Evolutionary conservation across 2,329 filamentous ascomycete genomes (phyloP).

Genomic region (Monilinia vaccinii-corymbosi): DNA sequence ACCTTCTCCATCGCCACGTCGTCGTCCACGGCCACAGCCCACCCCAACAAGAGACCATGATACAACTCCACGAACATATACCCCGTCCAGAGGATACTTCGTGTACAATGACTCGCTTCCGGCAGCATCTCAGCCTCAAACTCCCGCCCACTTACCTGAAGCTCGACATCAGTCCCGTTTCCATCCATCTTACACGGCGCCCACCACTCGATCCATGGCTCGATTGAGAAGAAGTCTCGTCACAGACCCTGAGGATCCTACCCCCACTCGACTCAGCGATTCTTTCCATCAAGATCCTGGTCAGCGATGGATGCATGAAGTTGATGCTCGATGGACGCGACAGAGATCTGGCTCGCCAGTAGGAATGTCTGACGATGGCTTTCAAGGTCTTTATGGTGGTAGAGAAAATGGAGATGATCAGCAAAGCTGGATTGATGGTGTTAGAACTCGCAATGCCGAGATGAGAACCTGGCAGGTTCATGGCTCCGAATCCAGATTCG

Average conservation of each 20-base stretch:
- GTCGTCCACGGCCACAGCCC: constrained; percentile 4
- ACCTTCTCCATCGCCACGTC: constrained; percentile 16
- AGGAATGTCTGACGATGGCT: constrained; percentile 36
- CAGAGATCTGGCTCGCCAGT: constrained; percentile 27
- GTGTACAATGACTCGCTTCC: constrained; percentile 41
- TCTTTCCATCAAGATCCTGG: background rate
- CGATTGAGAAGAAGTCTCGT: constrained; percentile 5
- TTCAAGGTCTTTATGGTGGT: constrained; percentile 39
- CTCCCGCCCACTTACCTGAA: constrained; percentile 41
- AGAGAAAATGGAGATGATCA: constrained; percentile 40
- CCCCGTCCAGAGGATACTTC: constrained; percentile 26
- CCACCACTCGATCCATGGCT: constrained; percentile 22
- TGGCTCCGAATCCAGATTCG: constrained; percentile 18
- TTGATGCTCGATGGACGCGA: background rate
- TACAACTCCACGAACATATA: constrained; percentile 13
- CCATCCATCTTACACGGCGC: constrained; percentile 37
- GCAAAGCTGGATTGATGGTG: constrained; percentile 26
- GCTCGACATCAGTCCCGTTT: constrained; percentile 38
- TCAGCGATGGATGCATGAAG: background rate
- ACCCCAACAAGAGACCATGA: background rate
- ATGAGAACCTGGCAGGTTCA: constrained; percentile 8
- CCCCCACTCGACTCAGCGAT: background rate
- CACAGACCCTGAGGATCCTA: background rate
- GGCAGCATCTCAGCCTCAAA: constrained; percentile 39
- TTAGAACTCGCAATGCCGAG: constrained; percentile 30